Percentiles rank a stretch among this genome's conserved stretches.
phyloP scores from a whole-genome alignment of 1,139 yeast genomes.

The Yamadazyma pseudoaaseri region DNA sequence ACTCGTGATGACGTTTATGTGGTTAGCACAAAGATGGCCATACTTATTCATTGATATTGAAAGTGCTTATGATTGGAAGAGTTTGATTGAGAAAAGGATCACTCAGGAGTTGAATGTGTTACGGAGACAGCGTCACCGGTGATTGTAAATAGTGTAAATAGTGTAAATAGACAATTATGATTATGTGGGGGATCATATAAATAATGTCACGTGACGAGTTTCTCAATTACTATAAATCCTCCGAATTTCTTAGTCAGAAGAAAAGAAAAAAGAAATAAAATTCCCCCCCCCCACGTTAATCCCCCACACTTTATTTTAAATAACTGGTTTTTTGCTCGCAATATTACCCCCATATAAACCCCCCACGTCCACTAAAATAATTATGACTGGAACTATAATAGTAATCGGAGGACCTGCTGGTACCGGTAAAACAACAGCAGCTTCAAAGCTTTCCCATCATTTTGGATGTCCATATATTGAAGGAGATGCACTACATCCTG shows the following conservation, averaged over 20 bases:
- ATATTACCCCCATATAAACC: constrained; percentile 2
- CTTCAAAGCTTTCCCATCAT: constrained; percentile 45
- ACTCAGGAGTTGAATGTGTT: constrained; percentile 55
- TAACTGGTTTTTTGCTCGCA: neutral
- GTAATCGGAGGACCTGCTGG: constrained; percentile 91
- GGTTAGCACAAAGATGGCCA: constrained; percentile 90
- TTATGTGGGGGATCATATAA: no score
- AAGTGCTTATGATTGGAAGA: constrained; percentile 68
- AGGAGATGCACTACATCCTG: constrained; percentile 82
- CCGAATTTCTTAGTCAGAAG: no score
- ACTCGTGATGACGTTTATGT: constrained; percentile 65
- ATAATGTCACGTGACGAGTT: no score
- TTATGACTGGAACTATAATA: constrained; percentile 26
- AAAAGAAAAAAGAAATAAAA: no score
- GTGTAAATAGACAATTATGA: no score
- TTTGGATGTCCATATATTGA: constrained; percentile 64
- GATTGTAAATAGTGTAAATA: neutral
- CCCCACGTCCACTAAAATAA: constrained; percentile 5
- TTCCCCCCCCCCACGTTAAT: neutral
- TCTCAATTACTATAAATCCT: no score
- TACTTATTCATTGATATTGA: constrained; percentile 73
- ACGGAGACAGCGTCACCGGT: constrained; percentile 19
- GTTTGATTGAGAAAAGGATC: constrained; percentile 63
- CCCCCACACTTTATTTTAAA: constrained; percentile 1
- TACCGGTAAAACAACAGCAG: constrained; percentile 86